Percentiles rank a stretch among this genome's conserved stretches.
Conservation (phyloP, 2,329 filamentous ascomycete species). For the Colletotrichum spaethianum region DNA sequence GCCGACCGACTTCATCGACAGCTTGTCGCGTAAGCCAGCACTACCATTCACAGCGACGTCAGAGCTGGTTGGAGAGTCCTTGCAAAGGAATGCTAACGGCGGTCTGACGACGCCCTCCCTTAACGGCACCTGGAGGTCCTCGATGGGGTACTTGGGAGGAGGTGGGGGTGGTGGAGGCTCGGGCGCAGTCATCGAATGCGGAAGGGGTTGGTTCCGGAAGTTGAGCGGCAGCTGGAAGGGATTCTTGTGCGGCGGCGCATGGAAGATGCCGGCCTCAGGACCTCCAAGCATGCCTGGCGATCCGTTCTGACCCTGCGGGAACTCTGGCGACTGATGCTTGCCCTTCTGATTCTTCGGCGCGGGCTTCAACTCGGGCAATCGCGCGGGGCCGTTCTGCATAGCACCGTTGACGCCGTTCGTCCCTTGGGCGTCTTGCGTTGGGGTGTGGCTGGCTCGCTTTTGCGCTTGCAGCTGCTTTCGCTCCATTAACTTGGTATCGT, state of each 20-base stretch:
- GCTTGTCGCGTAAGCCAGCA: constrained; percentile 67
- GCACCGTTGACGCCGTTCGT: constrained; percentile 57
- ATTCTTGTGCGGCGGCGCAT: constrained; percentile 60
- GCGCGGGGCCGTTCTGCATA: constrained; percentile 60
- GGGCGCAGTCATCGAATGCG: constrained; percentile 52
- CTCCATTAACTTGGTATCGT: constrained; percentile 84
- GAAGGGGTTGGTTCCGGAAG: constrained; percentile 59
- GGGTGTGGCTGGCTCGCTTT: constrained; percentile 68
- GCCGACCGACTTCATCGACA: constrained; percentile 89
- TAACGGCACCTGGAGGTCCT: constrained; percentile 87
- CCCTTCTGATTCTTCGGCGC: constrained; percentile 78
- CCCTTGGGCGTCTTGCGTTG: constrained; percentile 41
- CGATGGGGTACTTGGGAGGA: constrained; percentile 93
- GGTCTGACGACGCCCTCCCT: constrained; percentile 79
- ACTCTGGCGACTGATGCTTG: constrained; percentile 60
- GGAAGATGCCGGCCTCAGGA: constrained; percentile 55
- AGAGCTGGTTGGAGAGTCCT: constrained; percentile 69
- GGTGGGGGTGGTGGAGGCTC: constrained; percentile 78
- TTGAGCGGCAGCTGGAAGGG: constrained; percentile 62
- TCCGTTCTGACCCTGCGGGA: constrained; percentile 59
- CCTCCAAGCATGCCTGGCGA: constrained; percentile 48
- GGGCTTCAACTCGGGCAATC: constrained; percentile 81
- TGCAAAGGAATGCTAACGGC: constrained; percentile 81
- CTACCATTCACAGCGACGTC: constrained; percentile 48
- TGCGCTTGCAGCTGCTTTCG: constrained; percentile 80